phyloP scores from a whole-genome alignment of 2,329 filamentous ascomycete genomes.

The Pyrenophora seminiperda region DNA sequence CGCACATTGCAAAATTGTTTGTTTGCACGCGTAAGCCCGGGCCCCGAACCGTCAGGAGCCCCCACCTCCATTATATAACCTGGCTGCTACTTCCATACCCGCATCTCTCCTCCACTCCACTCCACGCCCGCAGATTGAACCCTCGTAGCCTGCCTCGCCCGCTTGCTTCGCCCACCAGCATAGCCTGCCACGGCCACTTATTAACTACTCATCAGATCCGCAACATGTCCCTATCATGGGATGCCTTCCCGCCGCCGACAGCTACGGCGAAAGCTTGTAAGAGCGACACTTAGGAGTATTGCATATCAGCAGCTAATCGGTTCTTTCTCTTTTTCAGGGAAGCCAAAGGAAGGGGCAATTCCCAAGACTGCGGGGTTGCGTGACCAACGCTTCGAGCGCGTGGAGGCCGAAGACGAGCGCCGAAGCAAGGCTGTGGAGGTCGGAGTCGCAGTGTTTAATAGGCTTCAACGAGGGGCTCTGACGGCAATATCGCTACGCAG shows the following conservation, averaged over 20 bases:
- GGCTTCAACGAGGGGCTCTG: background rate
- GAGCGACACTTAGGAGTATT: background rate
- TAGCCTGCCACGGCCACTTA: too few species aligned
- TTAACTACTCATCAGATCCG: too few species aligned
- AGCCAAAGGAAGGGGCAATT: constrained; percentile 13
- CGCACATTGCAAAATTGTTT: too few species aligned
- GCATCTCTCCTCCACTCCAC: too few species aligned
- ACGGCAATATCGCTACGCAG: background rate
- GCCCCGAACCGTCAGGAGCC: too few species aligned
- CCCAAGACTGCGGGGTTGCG: constrained; percentile 2
- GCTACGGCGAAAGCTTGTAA: constrained; percentile 15
- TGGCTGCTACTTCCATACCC: background rate
- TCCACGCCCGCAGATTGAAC: too few species aligned
- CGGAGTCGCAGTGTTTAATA: background rate
- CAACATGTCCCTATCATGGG: constrained; percentile 3
- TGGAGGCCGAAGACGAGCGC: background rate
- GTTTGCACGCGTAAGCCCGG: too few species aligned
- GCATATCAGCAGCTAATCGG: background rate
- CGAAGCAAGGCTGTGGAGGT: background rate
- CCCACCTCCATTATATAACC: too few species aligned
- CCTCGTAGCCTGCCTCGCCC: too few species aligned
- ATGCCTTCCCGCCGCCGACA: constrained; percentile 13
- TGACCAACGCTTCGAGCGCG: constrained; percentile 15
- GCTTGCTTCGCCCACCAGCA: too few species aligned
- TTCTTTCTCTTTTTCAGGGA: background rate